Percentiles rank a stretch among this genome's conserved stretches.
Conservation (phyloP, 805 yeast genomes). For the Diddensiella transvaalensis region DNA sequence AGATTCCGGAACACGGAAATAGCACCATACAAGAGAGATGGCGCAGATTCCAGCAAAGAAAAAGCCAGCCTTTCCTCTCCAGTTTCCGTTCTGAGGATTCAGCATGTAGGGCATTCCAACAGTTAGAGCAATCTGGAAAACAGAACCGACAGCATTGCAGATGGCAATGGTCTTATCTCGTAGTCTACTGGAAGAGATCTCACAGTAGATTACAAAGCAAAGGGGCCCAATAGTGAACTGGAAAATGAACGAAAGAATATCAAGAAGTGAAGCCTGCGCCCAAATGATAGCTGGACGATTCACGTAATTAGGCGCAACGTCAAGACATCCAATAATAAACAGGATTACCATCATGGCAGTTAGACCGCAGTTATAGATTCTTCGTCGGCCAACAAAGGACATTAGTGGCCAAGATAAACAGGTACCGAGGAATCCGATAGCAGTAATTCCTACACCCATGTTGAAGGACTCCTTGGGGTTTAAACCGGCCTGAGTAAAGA, state of each 20-base stretch:
- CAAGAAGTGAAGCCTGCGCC: slow-evolving; percentile 42
- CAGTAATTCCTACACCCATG: slow-evolving; percentile 40
- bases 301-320: slow-evolving; percentile 12
- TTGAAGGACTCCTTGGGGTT: slow-evolving; percentile 37
- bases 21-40: slow-evolving; percentile 39
- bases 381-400: slow-evolving; percentile 24
- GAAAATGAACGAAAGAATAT: slow-evolving; percentile 44
- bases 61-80: slow-evolving; percentile 46
- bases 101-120: slow-evolving; percentile 42
- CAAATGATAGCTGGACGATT: slow-evolving; percentile 20
- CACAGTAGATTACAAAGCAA: slow-evolving; percentile 39
- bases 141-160: slow-evolving; percentile 33
- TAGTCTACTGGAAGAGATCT: slow-evolving; percentile 39
- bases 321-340: slow-evolving; percentile 39
- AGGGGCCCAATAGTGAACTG: slow-evolving; percentile 44
- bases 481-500: slow-evolving; percentile 43
- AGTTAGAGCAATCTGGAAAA: slow-evolving; percentile 17
- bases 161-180: slow-evolving; percentile 36
- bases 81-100: slow-evolving; percentile 43
- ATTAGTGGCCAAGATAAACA: slow-evolving; percentile 19
- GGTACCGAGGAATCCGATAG: slow-evolving; percentile 45
- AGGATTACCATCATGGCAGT: slow-evolving; percentile 36
- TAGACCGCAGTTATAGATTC: slow-evolving; percentile 34
- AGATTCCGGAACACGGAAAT: slow-evolving; percentile 56
- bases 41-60: slow-evolving; percentile 40